Base-by-base conservation (phyloP, 108 stramenopile genomes). In the Nitzschia palea region DNA sequence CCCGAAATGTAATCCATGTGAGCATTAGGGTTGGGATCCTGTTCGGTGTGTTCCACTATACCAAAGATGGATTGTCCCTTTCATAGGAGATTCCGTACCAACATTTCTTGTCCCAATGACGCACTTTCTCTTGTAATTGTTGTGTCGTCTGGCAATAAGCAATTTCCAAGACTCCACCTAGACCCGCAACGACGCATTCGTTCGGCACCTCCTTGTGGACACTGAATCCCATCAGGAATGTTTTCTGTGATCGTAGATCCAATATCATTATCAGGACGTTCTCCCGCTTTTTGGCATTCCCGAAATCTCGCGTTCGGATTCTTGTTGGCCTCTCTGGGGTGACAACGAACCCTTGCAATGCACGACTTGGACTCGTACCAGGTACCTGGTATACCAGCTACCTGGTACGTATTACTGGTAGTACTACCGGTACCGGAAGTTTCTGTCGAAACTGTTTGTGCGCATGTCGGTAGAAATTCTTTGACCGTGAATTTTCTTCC, bases 171-270 rank as follows among this genome's bases (percentile, higher is more conserved):
- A 88, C 61, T 3, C 86, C 87, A 20, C 79, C 83, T 27, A 83
- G 71, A 35, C 90, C 90, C 64, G 88, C 84, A 59, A 88, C 90
- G 0, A 87, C 75, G 1, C 81, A 78, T 85, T 6, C 90, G 64
- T 34, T 86, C 80, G 0, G 84, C 54, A 23, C 90, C 90, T 53
- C 90, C 90, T 25, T 87, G 81, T n/a, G n/a, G n/a, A n/a, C n/a
- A n/a, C 60, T 86, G 85, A 17, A 87, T 74, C 90, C 90, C 88
- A 0, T 70, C 76, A 1, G 83, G 79, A 55, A 85, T 70, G 35
- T 80, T 73, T 79, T 68, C 29, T 53, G 54, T 15, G 48, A n/a
- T n/a, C n/a, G n/a, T n/a, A n/a, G n/a, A n/a, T n/a, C n/a, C 20
- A 22, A 36, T 37, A 2, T 57, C 50, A 51, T 65, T 76, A 53